Percentiles rank a stretch among this genome's conserved stretches.
Conservation (phyloP, 106 monocot genomes). For the Acorus calamus region DNA sequence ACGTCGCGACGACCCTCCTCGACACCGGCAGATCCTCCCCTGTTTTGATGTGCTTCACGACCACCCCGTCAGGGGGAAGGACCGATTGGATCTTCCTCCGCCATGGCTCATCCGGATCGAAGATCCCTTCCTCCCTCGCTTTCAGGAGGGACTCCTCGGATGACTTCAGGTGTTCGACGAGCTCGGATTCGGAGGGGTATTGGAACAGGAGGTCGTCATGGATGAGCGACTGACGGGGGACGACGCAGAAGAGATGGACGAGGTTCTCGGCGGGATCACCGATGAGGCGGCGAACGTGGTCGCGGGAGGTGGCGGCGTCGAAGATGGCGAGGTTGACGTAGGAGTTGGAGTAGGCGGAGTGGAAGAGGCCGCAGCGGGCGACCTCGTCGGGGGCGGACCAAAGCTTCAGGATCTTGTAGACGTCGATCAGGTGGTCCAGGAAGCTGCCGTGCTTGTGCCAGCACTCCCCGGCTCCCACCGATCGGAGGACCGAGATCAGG, state of each 20-base stretch:
- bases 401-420: slow-evolving; percentile 69
- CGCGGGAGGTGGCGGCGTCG: slow-evolving; percentile 45
- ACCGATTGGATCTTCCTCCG: slow-evolving; percentile 35
- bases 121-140: slow-evolving; percentile 13
- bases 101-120: slow-evolving; percentile 34
- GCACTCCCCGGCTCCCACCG: too few species aligned
- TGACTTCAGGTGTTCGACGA: slow-evolving; percentile 31
- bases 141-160: slow-evolving; percentile 18
- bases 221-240: slow-evolving; percentile 68
- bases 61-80: slow-evolving; percentile 38
- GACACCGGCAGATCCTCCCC: slow-evolving; percentile 61
- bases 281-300: slow-evolving; percentile 30
- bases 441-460: slow-evolving; percentile 93
- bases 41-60: slow-evolving; percentile 52
- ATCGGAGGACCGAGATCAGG: slow-evolving; percentile 44
- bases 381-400: slow-evolving; percentile 53
- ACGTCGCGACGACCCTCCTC: slow-evolving; percentile 45
- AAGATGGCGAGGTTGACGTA: slow-evolving; percentile 99
- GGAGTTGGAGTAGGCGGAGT: slow-evolving; percentile 98
- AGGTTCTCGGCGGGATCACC: slow-evolving; percentile 60
- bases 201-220: slow-evolving; percentile 70
- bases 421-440: slow-evolving; percentile 72
- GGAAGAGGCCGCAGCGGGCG: slow-evolving; percentile 79
- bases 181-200: slow-evolving; percentile 48
- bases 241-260: slow-evolving; percentile 85